Percentiles rank a stretch among this genome's conserved stretches.
Conservation (phyloP, 768 basidiomycete genomes). For the Agaricus blazei region DNA sequence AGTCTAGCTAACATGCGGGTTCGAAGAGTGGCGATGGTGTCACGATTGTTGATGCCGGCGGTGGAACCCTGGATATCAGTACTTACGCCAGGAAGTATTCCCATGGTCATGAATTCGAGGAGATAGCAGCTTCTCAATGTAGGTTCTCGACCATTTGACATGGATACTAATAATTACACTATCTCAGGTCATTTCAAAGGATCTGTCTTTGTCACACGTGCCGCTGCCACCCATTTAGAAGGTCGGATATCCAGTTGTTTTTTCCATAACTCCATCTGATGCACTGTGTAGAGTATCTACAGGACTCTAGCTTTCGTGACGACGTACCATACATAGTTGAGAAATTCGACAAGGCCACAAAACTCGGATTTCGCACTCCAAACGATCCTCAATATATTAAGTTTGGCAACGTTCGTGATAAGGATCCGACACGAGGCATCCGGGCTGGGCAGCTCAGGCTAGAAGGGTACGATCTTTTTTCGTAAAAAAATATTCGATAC, state of each 20-base stretch:
- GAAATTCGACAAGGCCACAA: slow-evolving; percentile 19
- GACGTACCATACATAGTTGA: slow-evolving; percentile 15
- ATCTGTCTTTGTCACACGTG: slow-evolving; percentile 39
- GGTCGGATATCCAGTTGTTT: slow-evolving; percentile 18
- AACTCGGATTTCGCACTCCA: slow-evolving; percentile 15
- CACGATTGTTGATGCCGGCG: slow-evolving; percentile 56
- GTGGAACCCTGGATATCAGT: slow-evolving; percentile 57
- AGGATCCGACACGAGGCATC: slow-evolving; percentile 14
- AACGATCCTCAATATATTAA: slow-evolving; percentile 17
- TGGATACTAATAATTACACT: background rate
- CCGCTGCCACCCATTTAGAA: slow-evolving; percentile 29
- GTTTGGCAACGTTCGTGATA: slow-evolving; percentile 17
- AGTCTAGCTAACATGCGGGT: background rate
- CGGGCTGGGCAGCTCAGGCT: slow-evolving; percentile 17
- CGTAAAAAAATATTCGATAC: background rate
- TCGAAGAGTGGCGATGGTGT: slow-evolving; percentile 38
- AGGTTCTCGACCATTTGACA: background rate
- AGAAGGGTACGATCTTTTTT: slow-evolving; percentile 11
- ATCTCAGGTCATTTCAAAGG: slow-evolving; percentile 36
- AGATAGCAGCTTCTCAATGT: slow-evolving; percentile 39
- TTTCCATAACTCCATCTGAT: background rate
- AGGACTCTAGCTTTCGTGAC: slow-evolving; percentile 11
- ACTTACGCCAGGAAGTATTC: slow-evolving; percentile 34
- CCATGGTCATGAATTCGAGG: slow-evolving; percentile 24
- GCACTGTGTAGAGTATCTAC: slow-evolving; percentile 9